These are phyloP conservation scores for Arabidopsis arenosa DNA, from an alignment of 345 rosid species.

Conservation along the genomic window DNA sequence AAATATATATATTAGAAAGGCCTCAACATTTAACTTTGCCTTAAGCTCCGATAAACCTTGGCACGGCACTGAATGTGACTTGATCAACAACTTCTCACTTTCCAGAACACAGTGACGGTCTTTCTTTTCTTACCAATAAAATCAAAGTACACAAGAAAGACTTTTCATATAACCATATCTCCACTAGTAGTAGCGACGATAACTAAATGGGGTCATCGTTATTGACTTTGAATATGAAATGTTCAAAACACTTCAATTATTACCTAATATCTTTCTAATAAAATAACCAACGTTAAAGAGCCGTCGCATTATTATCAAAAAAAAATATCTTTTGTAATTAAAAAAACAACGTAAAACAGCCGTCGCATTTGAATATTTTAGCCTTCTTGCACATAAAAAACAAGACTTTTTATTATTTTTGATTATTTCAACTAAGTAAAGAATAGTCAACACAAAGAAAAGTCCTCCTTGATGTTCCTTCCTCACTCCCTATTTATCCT, in stretches of 20 bases:
- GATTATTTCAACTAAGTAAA: not conserved
- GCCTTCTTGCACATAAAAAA: not conserved
- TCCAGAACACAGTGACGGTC: slow-evolving; percentile 7
- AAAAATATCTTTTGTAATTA: not conserved
- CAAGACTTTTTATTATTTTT: not conserved
- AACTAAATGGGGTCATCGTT: slow-evolving; percentile 8
- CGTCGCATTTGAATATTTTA: slow-evolving; percentile 22
- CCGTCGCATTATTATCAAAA: not conserved
- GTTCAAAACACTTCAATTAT: slow-evolving; percentile 9
- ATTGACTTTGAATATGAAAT: slow-evolving; percentile 37
- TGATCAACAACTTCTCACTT: not conserved
- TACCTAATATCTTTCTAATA: not conserved
- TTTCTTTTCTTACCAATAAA: not conserved
- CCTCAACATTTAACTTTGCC: too few species aligned
- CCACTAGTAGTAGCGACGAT: not conserved
- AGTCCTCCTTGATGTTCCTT: slow-evolving; percentile 40
- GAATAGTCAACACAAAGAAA: slow-evolving; percentile 16
- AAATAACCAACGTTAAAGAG: slow-evolving; percentile 4
- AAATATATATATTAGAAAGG: too few species aligned
- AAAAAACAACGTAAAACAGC: slow-evolving; percentile 15
- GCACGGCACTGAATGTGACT: not conserved
- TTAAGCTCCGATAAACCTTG: too few species aligned
- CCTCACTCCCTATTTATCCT: slow-evolving; percentile 34
- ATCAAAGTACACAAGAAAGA: not conserved
- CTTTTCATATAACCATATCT: not conserved